Conservation (phyloP, 1,139 yeast genomes). For the Debaryomycetaceae sp. region DNA sequence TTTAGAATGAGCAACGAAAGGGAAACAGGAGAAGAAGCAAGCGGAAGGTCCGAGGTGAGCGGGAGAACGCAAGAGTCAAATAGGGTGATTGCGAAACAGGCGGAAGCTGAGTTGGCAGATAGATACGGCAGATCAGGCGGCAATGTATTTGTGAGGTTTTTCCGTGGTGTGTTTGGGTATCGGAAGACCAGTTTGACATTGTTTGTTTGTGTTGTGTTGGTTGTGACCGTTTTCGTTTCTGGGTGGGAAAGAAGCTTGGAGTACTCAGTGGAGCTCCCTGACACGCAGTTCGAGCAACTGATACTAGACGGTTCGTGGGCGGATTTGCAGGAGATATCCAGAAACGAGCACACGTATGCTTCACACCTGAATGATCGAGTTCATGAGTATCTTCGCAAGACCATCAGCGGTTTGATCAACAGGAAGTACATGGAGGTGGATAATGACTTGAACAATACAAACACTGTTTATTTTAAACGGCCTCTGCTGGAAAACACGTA, state of each 20-base stretch:
- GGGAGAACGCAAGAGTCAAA: not conserved
- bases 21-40: not conserved
- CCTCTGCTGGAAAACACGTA: conserved; percentile 40
- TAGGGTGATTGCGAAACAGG: not conserved
- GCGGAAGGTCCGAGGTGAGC: not conserved
- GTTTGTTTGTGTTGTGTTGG: conserved; percentile 41
- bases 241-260: conserved; percentile 33
- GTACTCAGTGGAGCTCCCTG: conserved; percentile 41
- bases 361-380: conserved; percentile 74
- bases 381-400: conserved; percentile 58
- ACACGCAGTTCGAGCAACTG: conserved; percentile 27
- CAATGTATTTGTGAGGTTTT: conserved; percentile 23
- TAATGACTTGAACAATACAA: conserved; percentile 44
- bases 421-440: conserved; percentile 46
- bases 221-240: conserved; percentile 29
- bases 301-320: conserved; percentile 57
- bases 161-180: conserved; percentile 50
- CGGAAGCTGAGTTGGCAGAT: not conserved
- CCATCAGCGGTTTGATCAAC: conserved; percentile 34
- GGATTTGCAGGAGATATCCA: conserved; percentile 66
- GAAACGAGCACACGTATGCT: conserved; percentile 70
- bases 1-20: not conserved
- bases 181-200: conserved; percentile 58
- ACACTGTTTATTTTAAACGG: conserved; percentile 42
- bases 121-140: conserved; percentile 9